These are phyloP conservation scores for Eimeria tenella DNA, from an alignment of 169 alveolate species.

Conservation along the genomic window DNA sequence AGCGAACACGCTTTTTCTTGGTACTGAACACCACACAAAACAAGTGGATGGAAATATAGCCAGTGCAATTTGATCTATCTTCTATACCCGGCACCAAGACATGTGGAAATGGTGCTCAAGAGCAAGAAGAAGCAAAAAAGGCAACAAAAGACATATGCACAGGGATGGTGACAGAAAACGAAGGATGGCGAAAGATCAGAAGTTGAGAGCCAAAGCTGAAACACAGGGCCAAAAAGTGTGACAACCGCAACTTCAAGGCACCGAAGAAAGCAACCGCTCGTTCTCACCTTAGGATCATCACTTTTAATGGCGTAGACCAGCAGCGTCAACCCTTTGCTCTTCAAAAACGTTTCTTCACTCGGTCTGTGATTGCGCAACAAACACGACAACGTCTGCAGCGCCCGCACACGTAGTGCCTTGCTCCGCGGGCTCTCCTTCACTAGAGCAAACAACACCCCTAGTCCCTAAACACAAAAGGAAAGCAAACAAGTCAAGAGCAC, in stretches of 20 bases:
- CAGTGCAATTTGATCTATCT: too few relatives aligned
- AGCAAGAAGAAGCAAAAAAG: too few relatives aligned
- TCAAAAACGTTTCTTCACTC: slow-evolving; percentile 20
- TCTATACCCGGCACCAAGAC: too few relatives aligned
- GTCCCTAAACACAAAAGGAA: neutral
- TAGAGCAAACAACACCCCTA: slow-evolving; percentile 7
- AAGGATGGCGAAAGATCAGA: too few relatives aligned
- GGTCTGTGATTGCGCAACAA: slow-evolving; percentile 35
- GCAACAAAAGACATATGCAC: too few relatives aligned
- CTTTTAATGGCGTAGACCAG: slow-evolving; percentile 54
- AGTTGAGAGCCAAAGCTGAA: too few relatives aligned
- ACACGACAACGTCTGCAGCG: slow-evolving; percentile 65
- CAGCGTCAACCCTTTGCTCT: slow-evolving; percentile 12
- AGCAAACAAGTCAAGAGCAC: neutral
- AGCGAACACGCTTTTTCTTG: slow-evolving; percentile 66
- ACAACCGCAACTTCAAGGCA: too few relatives aligned
- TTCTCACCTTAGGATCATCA: slow-evolving; percentile 10
- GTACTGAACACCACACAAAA: neutral
- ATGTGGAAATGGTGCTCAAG: too few relatives aligned
- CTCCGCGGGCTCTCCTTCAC: slow-evolving; percentile 41
- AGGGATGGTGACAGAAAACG: too few relatives aligned
- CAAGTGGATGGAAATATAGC: too few relatives aligned
- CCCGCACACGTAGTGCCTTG: slow-evolving; percentile 21
- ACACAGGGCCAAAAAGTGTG: too few relatives aligned
- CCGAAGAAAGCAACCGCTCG: too few relatives aligned